phyloP scores from a whole-genome alignment of 1,284 basidiomycete genomes.

The Cystobasidium pallidum region DNA sequence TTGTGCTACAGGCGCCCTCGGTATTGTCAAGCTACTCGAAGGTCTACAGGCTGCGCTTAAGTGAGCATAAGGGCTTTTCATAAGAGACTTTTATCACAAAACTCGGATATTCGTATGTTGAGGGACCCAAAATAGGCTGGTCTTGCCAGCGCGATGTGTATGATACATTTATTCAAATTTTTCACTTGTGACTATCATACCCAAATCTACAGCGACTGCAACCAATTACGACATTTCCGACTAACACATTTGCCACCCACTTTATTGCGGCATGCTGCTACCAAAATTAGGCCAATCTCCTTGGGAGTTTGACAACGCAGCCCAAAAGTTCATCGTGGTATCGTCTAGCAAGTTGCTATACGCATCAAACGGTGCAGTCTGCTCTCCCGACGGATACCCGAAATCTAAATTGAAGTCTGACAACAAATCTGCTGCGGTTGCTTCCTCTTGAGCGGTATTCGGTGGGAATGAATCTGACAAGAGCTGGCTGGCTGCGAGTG shows the following conservation, averaged over 20 bases:
- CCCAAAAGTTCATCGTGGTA: conserved; percentile 39
- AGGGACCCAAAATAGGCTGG: not conserved
- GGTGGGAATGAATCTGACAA: conserved; percentile 33
- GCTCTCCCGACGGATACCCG: conserved; percentile 17
- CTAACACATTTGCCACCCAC: not conserved
- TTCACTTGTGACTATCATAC: not conserved
- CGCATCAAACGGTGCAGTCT: conserved; percentile 32
- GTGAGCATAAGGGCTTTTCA: not conserved
- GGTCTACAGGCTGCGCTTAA: conserved; percentile 54
- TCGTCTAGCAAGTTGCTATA: conserved; percentile 41
- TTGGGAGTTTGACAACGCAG: conserved; percentile 33
- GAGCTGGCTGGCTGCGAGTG: conserved; percentile 19
- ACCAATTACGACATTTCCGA: not conserved
- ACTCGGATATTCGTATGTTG: not conserved
- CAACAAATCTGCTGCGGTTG: conserved; percentile 39
- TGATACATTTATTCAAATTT: conserved; percentile 4
- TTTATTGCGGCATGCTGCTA: not conserved
- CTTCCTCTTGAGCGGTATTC: conserved; percentile 42
- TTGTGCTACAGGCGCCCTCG: conserved; percentile 71
- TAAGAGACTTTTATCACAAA: not conserved
- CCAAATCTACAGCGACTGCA: not conserved
- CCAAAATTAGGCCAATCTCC: conserved; percentile 19
- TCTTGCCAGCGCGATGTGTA: conserved; percentile 7
- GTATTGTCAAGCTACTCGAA: conserved; percentile 76
- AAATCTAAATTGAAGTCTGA: conserved; percentile 43